Evolutionary conservation across 75 land plant genomes (phyloP), one percentile per base, ranked within the genome.

Genomic region (Gnetum montanum): DNA sequence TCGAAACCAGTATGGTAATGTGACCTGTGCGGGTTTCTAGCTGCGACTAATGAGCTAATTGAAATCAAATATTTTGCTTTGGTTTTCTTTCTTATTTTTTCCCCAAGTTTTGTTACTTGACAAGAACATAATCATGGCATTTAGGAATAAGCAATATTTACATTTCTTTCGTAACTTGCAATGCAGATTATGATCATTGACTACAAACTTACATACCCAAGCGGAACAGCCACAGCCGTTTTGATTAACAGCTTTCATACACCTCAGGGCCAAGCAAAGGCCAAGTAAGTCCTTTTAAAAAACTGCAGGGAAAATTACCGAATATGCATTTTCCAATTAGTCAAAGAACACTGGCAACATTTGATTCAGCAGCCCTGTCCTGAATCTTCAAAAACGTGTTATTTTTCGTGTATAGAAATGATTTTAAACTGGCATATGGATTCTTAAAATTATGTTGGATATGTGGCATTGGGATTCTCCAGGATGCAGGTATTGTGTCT

Each of bases 401-500:
- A 4, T 4, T 3, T 52, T 52, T 12, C 6, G n/a, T 52, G 33
- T 22, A 6, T 0, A 19, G 24, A 3, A 20, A 22, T 20, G 48
- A 46, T 19, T 46, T 13, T 46, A 23, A 6, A 6, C 8, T 20
- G 24, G 10, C 5, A 19, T 0, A 22, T 3, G 26, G 8, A 36
- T 6, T 10, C 10, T 36, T 6, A 6, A 36, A 10, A 6, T 36
- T 36, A 6, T 36, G 38, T 10, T 36, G 6, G 38, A 36, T 36
- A 36, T 10, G 8, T 10, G 6, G 38, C 6, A 6, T 6, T 10
- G 10, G 38, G 10, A 6, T 6, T 10, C 10, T 36, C 10, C 70
- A 86, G 85, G 71, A 77, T 78, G 43, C 96, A 90, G 61, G 82
- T 86, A 23, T 22, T 8, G 2, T 51, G 34, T 15, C 68, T 90